Evolutionary conservation across 2,329 filamentous ascomycete genomes (phyloP).

Genomic region (Aureobasidium sp.): DNA sequence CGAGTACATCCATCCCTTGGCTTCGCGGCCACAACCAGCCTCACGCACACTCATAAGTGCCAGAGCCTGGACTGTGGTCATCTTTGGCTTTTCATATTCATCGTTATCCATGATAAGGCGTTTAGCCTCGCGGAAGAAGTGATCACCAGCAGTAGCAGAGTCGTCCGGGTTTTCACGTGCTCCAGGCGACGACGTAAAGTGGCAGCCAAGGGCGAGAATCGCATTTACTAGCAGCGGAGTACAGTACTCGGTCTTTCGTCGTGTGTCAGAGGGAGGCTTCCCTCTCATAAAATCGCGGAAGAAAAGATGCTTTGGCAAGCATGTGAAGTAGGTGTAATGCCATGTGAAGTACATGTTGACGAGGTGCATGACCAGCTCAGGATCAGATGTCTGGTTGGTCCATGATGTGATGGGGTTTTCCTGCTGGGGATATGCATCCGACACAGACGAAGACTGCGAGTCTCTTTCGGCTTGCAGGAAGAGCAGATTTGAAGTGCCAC

Average conservation of each 20-base stretch:
- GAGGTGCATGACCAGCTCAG: slow-evolving; percentile 72
- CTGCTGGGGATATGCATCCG: slow-evolving; percentile 43
- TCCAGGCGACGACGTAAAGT: slow-evolving; percentile 73
- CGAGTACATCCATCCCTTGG: slow-evolving; percentile 96
- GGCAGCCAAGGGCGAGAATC: slow-evolving; percentile 86
- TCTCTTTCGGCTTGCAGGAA: slow-evolving; percentile 53
- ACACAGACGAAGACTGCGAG: slow-evolving; percentile 27
- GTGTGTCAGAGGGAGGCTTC: slow-evolving; percentile 44
- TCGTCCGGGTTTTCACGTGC: slow-evolving; percentile 67
- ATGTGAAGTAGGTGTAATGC: slow-evolving; percentile 96
- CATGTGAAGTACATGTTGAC: slow-evolving; percentile 98
- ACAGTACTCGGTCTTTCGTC: slow-evolving; percentile 64
- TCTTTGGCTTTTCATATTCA: slow-evolving; percentile 79
- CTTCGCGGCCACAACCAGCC: slow-evolving; percentile 87
- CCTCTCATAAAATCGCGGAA: slow-evolving; percentile 77
- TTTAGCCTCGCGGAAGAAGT: slow-evolving; percentile 94
- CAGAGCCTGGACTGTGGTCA: slow-evolving; percentile 88
- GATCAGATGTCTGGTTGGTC: slow-evolving; percentile 78
- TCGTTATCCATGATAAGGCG: slow-evolving; percentile 82
- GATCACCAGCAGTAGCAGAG: slow-evolving; percentile 81
- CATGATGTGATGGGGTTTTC: slow-evolving; percentile 74
- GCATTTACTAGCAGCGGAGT: slow-evolving; percentile 86
- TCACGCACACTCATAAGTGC: slow-evolving; percentile 95
- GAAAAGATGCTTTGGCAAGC: slow-evolving; percentile 77
- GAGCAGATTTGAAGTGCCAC: slow-evolving; percentile 88